Conservation (phyloP, 306 rosid genomes). For the Cucumis cinereus region DNA sequence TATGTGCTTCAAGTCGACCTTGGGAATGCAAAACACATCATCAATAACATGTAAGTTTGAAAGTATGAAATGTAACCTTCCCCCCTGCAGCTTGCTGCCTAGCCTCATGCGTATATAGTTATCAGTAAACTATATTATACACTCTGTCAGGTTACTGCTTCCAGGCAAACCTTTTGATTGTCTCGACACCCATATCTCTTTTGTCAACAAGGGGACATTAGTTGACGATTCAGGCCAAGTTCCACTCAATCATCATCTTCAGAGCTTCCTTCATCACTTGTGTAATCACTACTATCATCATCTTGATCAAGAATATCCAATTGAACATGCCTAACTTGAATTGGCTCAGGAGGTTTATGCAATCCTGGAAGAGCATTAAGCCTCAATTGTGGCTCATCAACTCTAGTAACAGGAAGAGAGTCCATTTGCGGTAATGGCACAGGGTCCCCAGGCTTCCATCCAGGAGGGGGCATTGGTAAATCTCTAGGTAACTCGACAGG, state of each 20-base stretch:
- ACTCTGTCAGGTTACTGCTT: neutral
- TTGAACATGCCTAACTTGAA: constrained; percentile 81
- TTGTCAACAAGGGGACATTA: neutral
- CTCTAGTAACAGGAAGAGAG: constrained; percentile 46
- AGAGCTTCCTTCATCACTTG: constrained; percentile 72
- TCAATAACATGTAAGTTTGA: neutral
- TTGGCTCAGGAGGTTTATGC: constrained; percentile 52
- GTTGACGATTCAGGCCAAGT: neutral
- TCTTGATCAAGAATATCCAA: constrained; percentile 78
- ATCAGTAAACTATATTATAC: neutral
- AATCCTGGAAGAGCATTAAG: constrained; percentile 33
- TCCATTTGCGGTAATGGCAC: constrained; percentile 67
- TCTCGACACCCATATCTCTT: neutral
- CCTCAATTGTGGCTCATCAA: constrained; percentile 43
- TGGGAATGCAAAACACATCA: neutral
- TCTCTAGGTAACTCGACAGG: constrained; percentile 68
- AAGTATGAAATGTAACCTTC: neutral
- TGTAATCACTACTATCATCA: constrained; percentile 79
- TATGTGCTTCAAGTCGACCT: neutral
- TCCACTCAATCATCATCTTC: constrained; percentile 52
- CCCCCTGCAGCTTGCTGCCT: neutral
- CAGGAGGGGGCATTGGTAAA: constrained; percentile 80
- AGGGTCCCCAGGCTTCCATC: constrained; percentile 96
- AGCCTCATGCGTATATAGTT: neutral
- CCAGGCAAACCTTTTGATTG: neutral